phyloP scores from a whole-genome alignment of 768 basidiomycete genomes.

The Suillus brevipes region DNA sequence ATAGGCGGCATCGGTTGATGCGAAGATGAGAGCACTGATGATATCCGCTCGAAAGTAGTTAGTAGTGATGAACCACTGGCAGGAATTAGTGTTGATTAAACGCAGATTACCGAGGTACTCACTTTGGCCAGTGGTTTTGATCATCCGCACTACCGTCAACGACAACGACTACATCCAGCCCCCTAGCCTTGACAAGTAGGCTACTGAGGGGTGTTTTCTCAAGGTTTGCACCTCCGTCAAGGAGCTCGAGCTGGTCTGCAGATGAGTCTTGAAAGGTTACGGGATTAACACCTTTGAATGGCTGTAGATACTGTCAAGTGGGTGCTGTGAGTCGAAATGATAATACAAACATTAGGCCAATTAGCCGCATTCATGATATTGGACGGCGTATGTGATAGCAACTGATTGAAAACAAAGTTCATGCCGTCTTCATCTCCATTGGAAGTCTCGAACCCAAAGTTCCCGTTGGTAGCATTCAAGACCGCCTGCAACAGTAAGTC shows the following conservation, averaged over 20 bases:
- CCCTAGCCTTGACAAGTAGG: constrained; percentile 66
- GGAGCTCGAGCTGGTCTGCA: constrained; percentile 55
- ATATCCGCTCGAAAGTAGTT: constrained; percentile 44
- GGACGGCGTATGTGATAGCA: constrained; percentile 49
- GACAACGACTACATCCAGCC: constrained; percentile 73
- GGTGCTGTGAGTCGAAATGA: background rate
- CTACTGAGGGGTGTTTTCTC: constrained; percentile 75
- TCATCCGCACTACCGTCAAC: constrained; percentile 68
- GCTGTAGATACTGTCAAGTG: constrained; percentile 24
- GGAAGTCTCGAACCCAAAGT: constrained; percentile 38
- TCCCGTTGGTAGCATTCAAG: constrained; percentile 43
- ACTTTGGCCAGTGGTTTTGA: constrained; percentile 69
- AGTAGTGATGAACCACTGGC: constrained; percentile 55
- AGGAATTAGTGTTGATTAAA: constrained; percentile 4
- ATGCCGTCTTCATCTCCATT: constrained; percentile 40
- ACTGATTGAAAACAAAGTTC: constrained; percentile 49
- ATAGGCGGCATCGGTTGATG: constrained; percentile 69
- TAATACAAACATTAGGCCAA: constrained; percentile 55
- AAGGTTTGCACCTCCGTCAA: constrained; percentile 69
- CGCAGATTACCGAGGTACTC: constrained; percentile 18
- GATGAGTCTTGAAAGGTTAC: constrained; percentile 54
- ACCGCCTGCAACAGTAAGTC: constrained; percentile 41
- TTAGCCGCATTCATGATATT: constrained; percentile 51
- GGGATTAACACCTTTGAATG: constrained; percentile 53
- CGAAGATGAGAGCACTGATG: constrained; percentile 43